Evolutionary conservation across 495 filamentous ascomycete species (phyloP).

Genomic region (Margaritispora aquatica): DNA sequence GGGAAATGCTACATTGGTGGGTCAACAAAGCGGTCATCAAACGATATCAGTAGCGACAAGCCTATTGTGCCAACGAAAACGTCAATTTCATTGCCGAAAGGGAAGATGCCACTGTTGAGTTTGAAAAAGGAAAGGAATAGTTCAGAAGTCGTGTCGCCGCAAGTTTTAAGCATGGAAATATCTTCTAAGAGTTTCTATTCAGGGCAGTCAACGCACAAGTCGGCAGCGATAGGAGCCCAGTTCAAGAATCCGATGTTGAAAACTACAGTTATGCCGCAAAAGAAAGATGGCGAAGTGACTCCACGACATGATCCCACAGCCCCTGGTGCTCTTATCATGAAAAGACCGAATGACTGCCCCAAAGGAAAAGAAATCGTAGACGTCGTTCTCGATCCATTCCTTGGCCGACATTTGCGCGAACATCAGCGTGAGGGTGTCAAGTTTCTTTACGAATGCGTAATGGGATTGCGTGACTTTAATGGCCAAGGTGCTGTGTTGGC

Average conservation of each 20-base stretch:
- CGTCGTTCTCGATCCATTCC: constrained; percentile 71
- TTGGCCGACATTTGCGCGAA: constrained; percentile 58
- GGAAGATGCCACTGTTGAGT: constrained; percentile 4
- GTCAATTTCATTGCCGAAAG: constrained; percentile 5
- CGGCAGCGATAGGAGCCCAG: constrained; percentile 9
- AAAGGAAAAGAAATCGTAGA: constrained; percentile 67
- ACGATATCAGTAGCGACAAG: constrained; percentile 4
- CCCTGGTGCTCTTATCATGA: constrained; percentile 64
- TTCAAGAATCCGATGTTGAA: constrained; percentile 59
- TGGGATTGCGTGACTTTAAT: constrained; percentile 67
- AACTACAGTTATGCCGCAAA: constrained; percentile 43
- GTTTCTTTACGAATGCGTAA: constrained; percentile 81
- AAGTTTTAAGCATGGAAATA: constrained; percentile 9
- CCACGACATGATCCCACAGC: constrained; percentile 64
- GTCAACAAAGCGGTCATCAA: constrained; percentile 10
- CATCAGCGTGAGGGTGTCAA: constrained; percentile 74
- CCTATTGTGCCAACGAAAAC: not conserved
- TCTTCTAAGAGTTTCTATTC: constrained; percentile 22
- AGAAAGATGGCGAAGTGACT: constrained; percentile 36
- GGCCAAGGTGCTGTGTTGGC: constrained; percentile 73
- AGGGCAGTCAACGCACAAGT: constrained; percentile 14
- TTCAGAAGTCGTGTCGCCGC: not conserved
- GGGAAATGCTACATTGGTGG: constrained; percentile 42
- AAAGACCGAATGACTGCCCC: constrained; percentile 46
- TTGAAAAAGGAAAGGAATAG: not conserved